These are phyloP conservation scores for Juglanconis juglandina DNA, from an alignment of 2,329 filamentous ascomycete species.

Conservation along the genomic window DNA sequence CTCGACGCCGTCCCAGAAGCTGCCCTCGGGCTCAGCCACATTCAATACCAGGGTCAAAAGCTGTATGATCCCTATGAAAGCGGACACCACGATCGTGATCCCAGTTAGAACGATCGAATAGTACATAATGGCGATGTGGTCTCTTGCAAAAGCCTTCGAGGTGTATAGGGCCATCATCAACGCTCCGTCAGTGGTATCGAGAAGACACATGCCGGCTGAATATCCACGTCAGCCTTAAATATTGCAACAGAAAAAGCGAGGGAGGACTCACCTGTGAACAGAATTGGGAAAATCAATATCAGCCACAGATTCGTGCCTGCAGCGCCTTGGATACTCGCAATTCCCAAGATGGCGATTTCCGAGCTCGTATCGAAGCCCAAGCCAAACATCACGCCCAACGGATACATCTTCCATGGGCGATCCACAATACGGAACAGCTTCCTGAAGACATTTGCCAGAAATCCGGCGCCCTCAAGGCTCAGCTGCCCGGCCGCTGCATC, in stretches of 20 bases:
- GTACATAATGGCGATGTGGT: slow-evolving; percentile 86
- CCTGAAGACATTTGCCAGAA: slow-evolving; percentile 68
- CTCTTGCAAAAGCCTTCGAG: slow-evolving; percentile 70
- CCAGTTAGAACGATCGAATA: slow-evolving; percentile 86
- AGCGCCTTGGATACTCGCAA: slow-evolving; percentile 81
- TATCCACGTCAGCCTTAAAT: not conserved
- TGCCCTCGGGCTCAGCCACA: slow-evolving; percentile 67
- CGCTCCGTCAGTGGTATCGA: slow-evolving; percentile 89
- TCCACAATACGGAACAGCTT: slow-evolving; percentile 72
- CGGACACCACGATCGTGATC: slow-evolving; percentile 78
- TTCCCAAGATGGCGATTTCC: slow-evolving; percentile 87
- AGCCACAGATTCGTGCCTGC: slow-evolving; percentile 89
- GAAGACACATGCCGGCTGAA: slow-evolving; percentile 83
- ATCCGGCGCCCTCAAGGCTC: slow-evolving; percentile 72
- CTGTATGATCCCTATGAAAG: slow-evolving; percentile 83
- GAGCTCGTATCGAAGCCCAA: slow-evolving; percentile 94
- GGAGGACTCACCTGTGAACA: slow-evolving; percentile 69
- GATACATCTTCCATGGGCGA: slow-evolving; percentile 93
- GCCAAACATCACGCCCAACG: slow-evolving; percentile 82
- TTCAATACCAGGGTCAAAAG: slow-evolving; percentile 75
- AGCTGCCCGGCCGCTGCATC: slow-evolving; percentile 48
- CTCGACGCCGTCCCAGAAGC: slow-evolving; percentile 88
- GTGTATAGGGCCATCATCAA: slow-evolving; percentile 95
- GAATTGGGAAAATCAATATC: slow-evolving; percentile 82
- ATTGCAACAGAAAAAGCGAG: not conserved